phyloP scores from a whole-genome alignment of 148 eudicot species.

The Chenopodium formosanum region DNA sequence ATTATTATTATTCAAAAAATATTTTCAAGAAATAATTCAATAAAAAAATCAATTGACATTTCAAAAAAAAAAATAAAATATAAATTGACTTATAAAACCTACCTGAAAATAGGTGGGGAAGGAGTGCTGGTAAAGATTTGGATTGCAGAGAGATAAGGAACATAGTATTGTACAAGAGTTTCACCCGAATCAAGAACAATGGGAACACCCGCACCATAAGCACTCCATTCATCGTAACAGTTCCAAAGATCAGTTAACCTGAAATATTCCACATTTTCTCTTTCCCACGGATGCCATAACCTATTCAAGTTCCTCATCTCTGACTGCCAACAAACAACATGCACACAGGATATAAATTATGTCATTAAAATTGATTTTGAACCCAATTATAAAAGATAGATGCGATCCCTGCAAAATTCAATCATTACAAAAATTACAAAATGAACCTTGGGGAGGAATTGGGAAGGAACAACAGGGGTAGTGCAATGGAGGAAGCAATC shows the following conservation, averaged over 20 bases:
- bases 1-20: too few relatives aligned
- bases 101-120: slow-evolving; percentile 64
- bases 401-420: background rate
- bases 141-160: slow-evolving; percentile 90
- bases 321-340: slow-evolving; percentile 39
- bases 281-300: slow-evolving; percentile 93
- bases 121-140: slow-evolving; percentile 83
- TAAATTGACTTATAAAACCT: too few relatives aligned
- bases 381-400: too few relatives aligned
- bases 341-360: too few relatives aligned
- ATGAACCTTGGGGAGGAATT: slow-evolving; percentile 65
- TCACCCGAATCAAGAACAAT: slow-evolving; percentile 43
- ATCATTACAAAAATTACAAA: background rate
- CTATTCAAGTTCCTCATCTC: slow-evolving; percentile 71
- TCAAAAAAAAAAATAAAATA: too few relatives aligned
- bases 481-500: slow-evolving; percentile 70
- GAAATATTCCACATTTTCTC: slow-evolving; percentile 74
- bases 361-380: too few relatives aligned
- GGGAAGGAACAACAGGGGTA: slow-evolving; percentile 77
- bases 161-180: slow-evolving; percentile 80
- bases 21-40: too few relatives aligned
- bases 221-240: slow-evolving; percentile 92
- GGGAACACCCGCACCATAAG: slow-evolving; percentile 95
- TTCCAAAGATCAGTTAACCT: slow-evolving; percentile 81
- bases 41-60: too few relatives aligned